These are phyloP conservation scores for Dactylonectria estremocensis DNA, from an alignment of 2,329 filamentous ascomycete genomes.

Conservation along the genomic window DNA sequence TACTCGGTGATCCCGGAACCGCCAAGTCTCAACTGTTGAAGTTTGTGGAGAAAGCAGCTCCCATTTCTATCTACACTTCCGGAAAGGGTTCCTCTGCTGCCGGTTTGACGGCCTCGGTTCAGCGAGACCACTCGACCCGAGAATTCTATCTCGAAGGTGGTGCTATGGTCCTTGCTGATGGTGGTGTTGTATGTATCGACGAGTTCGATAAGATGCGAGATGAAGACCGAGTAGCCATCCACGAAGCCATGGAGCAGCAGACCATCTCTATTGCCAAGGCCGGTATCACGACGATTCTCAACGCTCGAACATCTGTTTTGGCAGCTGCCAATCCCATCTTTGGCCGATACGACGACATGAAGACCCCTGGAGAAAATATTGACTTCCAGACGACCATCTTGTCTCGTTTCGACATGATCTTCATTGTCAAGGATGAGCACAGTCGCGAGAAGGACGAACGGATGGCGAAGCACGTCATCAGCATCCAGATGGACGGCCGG, in stretches of 20 bases:
- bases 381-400: constrained; percentile 99
- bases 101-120: constrained; percentile 96
- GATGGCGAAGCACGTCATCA: constrained; percentile 97
- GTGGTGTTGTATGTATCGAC: constrained; percentile 97
- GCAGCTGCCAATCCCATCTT: constrained; percentile 98
- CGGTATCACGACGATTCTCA: constrained; percentile 97
- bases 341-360: constrained; percentile 97
- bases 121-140: constrained; percentile 90
- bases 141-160: constrained; percentile 99
- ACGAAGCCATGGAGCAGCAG: constrained; percentile 99
- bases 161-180: constrained; percentile 98
- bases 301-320: constrained; percentile 93
- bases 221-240: constrained; percentile 96
- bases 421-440: constrained; percentile 97
- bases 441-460: constrained; percentile 90
- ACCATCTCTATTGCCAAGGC: constrained; percentile 99
- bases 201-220: constrained; percentile 99
- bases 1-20: constrained; percentile 97
- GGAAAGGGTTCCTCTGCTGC: constrained; percentile 98
- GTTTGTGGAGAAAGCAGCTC: constrained; percentile 96
- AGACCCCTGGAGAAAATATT: constrained; percentile 97
- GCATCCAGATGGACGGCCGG: constrained; percentile 93
- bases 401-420: constrained; percentile 99
- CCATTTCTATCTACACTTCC: constrained; percentile 98
- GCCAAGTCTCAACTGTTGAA: constrained; percentile 98